Percentiles rank a stretch among this genome's conserved stretches.
Evolutionary conservation across 176 grass and related monocot species (phyloP).

Genomic region (Pontederia paniculata): DNA sequence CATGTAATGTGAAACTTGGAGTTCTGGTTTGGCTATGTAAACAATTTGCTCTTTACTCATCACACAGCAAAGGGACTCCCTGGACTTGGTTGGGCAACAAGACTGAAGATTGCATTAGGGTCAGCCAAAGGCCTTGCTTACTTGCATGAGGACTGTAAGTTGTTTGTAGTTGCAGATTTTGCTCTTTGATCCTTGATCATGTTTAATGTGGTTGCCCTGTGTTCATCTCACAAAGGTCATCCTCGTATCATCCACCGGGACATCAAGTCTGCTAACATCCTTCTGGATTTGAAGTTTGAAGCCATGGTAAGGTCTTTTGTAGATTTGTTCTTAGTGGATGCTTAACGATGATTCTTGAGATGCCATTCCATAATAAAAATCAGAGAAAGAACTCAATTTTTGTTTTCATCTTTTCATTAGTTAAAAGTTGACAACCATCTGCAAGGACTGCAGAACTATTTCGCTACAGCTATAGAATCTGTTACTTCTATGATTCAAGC

Average conservation of each 20-base stretch:
- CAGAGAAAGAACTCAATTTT: no score
- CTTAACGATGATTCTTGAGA: no score
- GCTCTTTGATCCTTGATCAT: background rate
- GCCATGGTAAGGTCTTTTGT: slow-evolving; percentile 34
- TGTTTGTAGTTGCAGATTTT: background rate
- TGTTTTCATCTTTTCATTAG: no score
- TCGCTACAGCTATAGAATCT: no score
- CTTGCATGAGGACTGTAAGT: slow-evolving; percentile 19
- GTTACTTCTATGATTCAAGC: no score
- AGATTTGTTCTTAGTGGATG: background rate
- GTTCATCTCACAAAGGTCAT: background rate
- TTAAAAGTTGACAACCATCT: no score
- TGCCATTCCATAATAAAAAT: no score
- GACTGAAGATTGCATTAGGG: slow-evolving; percentile 17
- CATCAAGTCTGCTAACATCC: slow-evolving; percentile 63
- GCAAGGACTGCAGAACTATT: no score
- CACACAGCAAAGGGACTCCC: slow-evolving; percentile 1
- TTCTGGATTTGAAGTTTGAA: slow-evolving; percentile 56
- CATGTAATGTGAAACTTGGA: background rate
- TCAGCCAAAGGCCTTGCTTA: slow-evolving; percentile 16
- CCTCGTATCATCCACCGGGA: slow-evolving; percentile 61
- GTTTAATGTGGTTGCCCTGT: background rate
- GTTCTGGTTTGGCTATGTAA: background rate
- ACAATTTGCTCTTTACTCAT: background rate
- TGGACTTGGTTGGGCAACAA: slow-evolving; percentile 10